These are phyloP conservation scores for Phytophthora lateralis DNA, from an alignment of 352 stramenopile genomes.

Conservation along the genomic window DNA sequence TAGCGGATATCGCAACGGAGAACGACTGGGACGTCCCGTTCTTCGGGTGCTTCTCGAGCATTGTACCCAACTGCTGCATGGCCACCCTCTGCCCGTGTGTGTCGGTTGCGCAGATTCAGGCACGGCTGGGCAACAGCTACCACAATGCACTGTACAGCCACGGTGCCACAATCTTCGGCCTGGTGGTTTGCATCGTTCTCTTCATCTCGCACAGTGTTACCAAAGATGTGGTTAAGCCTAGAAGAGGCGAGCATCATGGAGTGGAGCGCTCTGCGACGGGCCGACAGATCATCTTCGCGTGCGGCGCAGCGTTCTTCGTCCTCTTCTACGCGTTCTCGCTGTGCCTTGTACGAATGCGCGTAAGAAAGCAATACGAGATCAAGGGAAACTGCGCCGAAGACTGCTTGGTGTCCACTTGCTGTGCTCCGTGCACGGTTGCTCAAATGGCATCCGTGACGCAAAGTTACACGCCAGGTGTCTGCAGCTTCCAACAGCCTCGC, in stretches of 20 bases:
- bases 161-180: conserved; percentile 34
- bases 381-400: conserved; percentile 29
- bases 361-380: conserved; percentile 53
- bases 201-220: conserved; percentile 31
- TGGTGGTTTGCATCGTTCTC: conserved; percentile 38
- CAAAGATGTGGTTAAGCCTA: conserved; percentile 6
- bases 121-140: conserved; percentile 39
- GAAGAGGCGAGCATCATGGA: background rate
- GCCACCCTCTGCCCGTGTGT: conserved; percentile 46
- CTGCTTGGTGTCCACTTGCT: conserved; percentile 29
- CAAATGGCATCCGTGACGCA: conserved; percentile 64
- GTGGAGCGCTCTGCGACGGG: conserved; percentile 14
- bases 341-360: conserved; percentile 33
- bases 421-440: conserved; percentile 51
- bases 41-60: conserved; percentile 43
- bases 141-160: conserved; percentile 28
- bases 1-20: conserved; percentile 16
- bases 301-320: conserved; percentile 21
- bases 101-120: conserved; percentile 41
- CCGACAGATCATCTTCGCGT: conserved; percentile 28
- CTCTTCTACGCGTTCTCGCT: conserved; percentile 33
- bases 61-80: conserved; percentile 52
- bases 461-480: conserved; percentile 57
- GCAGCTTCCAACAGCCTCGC: conserved; percentile 35
- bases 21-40: conserved; percentile 39